Evolutionary conservation across 345 rosid genomes (phyloP).

Genomic region (Citrus hindsii): DNA sequence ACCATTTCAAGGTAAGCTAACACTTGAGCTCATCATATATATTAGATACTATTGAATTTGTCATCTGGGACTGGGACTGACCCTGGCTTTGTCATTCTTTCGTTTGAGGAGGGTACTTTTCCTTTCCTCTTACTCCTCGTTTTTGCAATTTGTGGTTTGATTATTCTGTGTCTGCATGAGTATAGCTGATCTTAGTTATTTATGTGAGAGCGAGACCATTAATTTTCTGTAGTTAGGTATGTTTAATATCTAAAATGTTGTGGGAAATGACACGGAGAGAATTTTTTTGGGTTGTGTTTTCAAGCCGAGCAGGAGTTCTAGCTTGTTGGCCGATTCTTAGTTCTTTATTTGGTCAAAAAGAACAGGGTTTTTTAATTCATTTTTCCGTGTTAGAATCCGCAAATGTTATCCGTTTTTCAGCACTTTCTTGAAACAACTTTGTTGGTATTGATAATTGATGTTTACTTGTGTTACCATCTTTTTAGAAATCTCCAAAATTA

Average conservation of each 20-base stretch:
- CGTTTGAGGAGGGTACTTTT: conserved; percentile 10
- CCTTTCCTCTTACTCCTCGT: background rate
- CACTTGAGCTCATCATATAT: background rate
- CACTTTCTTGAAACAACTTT: conserved; percentile 26
- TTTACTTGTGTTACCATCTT: conserved; percentile 18
- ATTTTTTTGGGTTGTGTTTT: conserved; percentile 14
- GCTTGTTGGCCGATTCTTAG: conserved; percentile 2
- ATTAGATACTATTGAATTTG: background rate
- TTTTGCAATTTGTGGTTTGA: background rate
- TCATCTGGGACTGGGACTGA: background rate
- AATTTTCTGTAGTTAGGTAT: conserved; percentile 20
- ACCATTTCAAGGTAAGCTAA: conserved; percentile 15
- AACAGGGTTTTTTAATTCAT: conserved; percentile 17
- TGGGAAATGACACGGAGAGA: conserved; percentile 9
- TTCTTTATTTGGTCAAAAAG: conserved; percentile 8
- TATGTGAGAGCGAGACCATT: background rate
- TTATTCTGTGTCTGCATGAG: conserved; percentile 5
- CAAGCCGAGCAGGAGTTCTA: conserved; percentile 10
- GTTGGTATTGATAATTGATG: conserved; percentile 33
- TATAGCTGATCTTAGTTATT: conserved; percentile 4
- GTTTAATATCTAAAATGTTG: conserved; percentile 16
- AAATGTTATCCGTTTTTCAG: background rate
- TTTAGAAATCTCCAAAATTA: conserved; percentile 35
- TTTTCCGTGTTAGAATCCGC: conserved; percentile 21
- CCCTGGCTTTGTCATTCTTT: background rate